Conservation (phyloP, 192 early-diverging fungal species). For the Umbelopsis sp. region DNA sequence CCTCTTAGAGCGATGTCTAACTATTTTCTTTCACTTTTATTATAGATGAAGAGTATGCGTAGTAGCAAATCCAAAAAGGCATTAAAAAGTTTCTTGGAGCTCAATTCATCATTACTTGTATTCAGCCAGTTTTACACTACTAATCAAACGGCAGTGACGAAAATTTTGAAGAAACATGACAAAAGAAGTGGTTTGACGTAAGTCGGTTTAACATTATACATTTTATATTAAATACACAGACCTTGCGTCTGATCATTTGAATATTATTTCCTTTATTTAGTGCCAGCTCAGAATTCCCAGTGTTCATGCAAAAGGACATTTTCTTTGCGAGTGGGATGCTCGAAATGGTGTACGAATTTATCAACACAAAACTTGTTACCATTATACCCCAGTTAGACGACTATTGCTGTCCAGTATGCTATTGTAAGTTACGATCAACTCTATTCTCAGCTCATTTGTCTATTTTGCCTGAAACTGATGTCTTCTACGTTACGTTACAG, state of each 20-base stretch:
- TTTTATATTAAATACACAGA: neutral
- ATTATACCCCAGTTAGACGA: conserved; percentile 84
- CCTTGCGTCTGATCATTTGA: neutral
- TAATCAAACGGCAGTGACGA: conserved; percentile 77
- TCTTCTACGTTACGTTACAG: conserved; percentile 29
- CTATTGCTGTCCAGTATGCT: conserved; percentile 81
- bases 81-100: conserved; percentile 54
- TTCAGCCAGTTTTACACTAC: conserved; percentile 74
- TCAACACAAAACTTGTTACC: conserved; percentile 63
- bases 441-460: neutral
- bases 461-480: neutral
- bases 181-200: conserved; percentile 74
- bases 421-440: conserved; percentile 41
- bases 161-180: conserved; percentile 92
- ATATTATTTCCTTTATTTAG: conserved; percentile 31
- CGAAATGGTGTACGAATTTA: conserved; percentile 58
- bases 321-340: conserved; percentile 59
- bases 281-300: conserved; percentile 53
- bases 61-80: conserved; percentile 32
- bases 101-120: conserved; percentile 70
- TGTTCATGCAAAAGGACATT: conserved; percentile 47
- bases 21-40: neutral
- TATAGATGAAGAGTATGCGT: conserved; percentile 19
- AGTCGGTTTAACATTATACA: neutral
- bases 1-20: too few species aligned